A percentile compares a stretch with the other conserved stretches of the same genome.
Evolutionary conservation across 177 flowering plant genomes (phyloP).

Genomic region (Telopea speciosissima): DNA sequence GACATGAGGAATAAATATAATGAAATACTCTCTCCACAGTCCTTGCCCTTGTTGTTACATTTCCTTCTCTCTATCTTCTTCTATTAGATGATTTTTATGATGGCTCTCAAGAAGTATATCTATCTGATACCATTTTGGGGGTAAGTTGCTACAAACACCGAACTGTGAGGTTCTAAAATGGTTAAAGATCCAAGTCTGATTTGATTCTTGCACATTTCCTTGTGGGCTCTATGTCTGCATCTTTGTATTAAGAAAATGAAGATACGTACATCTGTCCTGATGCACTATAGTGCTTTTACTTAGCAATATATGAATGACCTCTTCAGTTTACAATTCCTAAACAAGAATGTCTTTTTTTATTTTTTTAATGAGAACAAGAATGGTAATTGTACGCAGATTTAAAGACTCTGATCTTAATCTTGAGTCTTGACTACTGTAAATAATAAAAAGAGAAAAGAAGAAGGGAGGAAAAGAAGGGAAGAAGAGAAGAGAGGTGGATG

Average conservation of each 20-base stretch:
- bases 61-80: constrained; percentile 47
- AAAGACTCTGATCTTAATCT: too few relatives aligned
- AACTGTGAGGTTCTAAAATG: background rate
- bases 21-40: constrained; percentile 38
- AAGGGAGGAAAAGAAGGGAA: too few relatives aligned
- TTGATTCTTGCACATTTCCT: background rate
- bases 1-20: too few relatives aligned
- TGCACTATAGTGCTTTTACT: too few relatives aligned
- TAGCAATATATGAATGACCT: too few relatives aligned
- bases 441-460: too few relatives aligned
- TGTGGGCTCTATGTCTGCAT: background rate
- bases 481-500: too few relatives aligned
- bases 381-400: too few relatives aligned
- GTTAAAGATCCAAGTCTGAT: background rate
- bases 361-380: too few relatives aligned
- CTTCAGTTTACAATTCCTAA: too few relatives aligned
- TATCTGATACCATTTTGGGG: constrained; percentile 48
- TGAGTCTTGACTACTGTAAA: too few relatives aligned
- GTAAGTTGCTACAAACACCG: constrained; percentile 28
- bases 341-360: too few relatives aligned
- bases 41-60: constrained; percentile 56
- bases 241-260: background rate
- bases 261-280: background rate
- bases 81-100: constrained; percentile 44
- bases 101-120: constrained; percentile 21